Evolutionary conservation across 257 asterid genomes (phyloP).

Genomic region (Fraxinus pennsylvanica): DNA sequence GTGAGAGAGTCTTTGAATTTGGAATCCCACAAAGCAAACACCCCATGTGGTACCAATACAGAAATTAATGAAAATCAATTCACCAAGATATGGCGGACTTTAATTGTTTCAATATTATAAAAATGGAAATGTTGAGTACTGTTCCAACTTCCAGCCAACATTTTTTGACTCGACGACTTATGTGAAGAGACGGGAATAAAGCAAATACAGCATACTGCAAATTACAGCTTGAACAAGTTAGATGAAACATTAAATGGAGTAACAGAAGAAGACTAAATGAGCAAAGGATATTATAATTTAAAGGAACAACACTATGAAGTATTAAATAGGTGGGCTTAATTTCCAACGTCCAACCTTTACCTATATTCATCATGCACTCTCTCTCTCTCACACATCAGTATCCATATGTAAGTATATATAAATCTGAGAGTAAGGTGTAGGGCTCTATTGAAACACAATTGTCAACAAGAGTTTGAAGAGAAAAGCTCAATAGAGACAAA

Average conservation of each 20-base stretch:
- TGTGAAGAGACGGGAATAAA: not conserved
- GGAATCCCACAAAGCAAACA: too few species aligned
- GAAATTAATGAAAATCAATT: too few species aligned
- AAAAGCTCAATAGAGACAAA: not conserved
- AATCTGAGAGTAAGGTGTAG: not conserved
- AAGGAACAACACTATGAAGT: not conserved
- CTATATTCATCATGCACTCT: too few species aligned
- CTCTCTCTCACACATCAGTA: not conserved
- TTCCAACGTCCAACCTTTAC: too few species aligned
- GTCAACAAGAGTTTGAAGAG: not conserved
- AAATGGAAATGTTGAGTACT: too few species aligned
- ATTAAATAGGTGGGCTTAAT: not conserved
- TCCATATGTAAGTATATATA: not conserved
- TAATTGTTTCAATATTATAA: too few species aligned
- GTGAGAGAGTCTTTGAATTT: too few species aligned
- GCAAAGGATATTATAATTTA: not conserved
- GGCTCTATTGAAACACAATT: not conserved
- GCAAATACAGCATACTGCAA: not conserved
- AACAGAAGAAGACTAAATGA: not conserved
- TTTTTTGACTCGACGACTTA: not conserved
- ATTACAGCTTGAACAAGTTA: not conserved
- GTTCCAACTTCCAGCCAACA: not conserved
- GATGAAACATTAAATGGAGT: not conserved
- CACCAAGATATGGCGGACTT: not conserved
- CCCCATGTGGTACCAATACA: too few species aligned